A percentile compares a stretch with the other conserved stretches of the same genome.
These are phyloP conservation scores for Pleurotus sapidus DNA, from an alignment of 768 basidiomycete species.

Conservation along the genomic window DNA sequence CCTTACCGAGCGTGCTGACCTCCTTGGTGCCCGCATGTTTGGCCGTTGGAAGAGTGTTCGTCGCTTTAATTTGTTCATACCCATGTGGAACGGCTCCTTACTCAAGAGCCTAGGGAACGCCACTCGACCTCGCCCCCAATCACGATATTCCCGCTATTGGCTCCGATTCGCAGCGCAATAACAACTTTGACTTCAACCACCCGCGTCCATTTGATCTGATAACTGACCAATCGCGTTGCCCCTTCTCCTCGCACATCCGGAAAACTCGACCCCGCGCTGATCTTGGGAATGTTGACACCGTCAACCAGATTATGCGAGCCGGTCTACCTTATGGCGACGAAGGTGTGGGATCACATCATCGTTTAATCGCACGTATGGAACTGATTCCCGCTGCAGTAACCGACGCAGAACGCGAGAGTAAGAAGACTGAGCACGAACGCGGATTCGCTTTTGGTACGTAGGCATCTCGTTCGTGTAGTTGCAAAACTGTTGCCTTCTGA, in stretches of 20 bases:
- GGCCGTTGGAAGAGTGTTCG: slow-evolving; percentile 29
- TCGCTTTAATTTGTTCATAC: background rate
- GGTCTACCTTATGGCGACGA: slow-evolving; percentile 32
- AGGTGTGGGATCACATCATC: background rate
- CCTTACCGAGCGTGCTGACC: slow-evolving; percentile 18
- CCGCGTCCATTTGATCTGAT: background rate
- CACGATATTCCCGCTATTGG: slow-evolving; percentile 15
- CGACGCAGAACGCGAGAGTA: background rate
- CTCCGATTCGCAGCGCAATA: slow-evolving; percentile 14
- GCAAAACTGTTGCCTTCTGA: background rate
- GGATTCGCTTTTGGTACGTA: background rate
- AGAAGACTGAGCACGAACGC: background rate
- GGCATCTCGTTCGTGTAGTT: too few relatives aligned
- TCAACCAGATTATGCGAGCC: slow-evolving; percentile 24
- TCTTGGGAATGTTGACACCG: slow-evolving; percentile 8
- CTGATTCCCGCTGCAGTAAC: background rate
- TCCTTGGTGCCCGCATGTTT: slow-evolving; percentile 28
- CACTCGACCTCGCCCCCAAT: slow-evolving; percentile 1
- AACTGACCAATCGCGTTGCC: slow-evolving; percentile 17
- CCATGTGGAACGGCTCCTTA: background rate
- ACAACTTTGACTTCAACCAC: slow-evolving; percentile 25
- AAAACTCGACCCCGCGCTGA: slow-evolving; percentile 25
- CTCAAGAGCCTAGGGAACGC: slow-evolving; percentile 6
- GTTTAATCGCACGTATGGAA: too few relatives aligned
- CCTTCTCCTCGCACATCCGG: slow-evolving; percentile 22